Percentiles rank a stretch among this genome's conserved stretches.
These are phyloP conservation scores for Aureobasidium lini DNA, from an alignment of 2,329 filamentous ascomycete genomes.

Conservation along the genomic window DNA sequence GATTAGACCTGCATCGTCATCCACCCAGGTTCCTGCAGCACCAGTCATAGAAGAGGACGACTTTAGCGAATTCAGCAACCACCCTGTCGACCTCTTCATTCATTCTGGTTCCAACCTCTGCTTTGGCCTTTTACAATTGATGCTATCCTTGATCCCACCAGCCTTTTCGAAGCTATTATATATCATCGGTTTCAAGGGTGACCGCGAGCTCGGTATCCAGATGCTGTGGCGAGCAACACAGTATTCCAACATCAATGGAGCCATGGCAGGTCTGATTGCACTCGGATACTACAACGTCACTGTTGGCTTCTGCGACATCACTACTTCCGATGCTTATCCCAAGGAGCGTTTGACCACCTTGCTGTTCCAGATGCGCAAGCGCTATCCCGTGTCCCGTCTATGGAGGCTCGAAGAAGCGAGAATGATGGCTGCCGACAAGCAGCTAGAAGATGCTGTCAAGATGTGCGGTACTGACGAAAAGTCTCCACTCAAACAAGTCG, in stretches of 20 bases:
- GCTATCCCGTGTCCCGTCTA: slow-evolving; percentile 74
- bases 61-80: slow-evolving; percentile 55
- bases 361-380: slow-evolving; percentile 63
- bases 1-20: not conserved
- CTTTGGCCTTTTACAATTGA: slow-evolving; percentile 74
- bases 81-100: slow-evolving; percentile 78
- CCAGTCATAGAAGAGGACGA: slow-evolving; percentile 44
- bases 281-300: slow-evolving; percentile 85
- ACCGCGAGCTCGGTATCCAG: slow-evolving; percentile 70
- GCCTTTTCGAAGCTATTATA: slow-evolving; percentile 80
- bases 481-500: slow-evolving; percentile 78
- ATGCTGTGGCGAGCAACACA: slow-evolving; percentile 88
- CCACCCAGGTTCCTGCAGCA: not conserved
- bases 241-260: slow-evolving; percentile 83
- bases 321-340: slow-evolving; percentile 63
- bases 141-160: slow-evolving; percentile 90
- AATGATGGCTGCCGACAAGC: slow-evolving; percentile 59
- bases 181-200: slow-evolving; percentile 85
- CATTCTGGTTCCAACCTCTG: slow-evolving; percentile 85
- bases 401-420: slow-evolving; percentile 87
- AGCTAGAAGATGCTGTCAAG: slow-evolving; percentile 60
- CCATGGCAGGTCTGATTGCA: slow-evolving; percentile 72
- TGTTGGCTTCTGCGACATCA: slow-evolving; percentile 79
- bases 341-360: slow-evolving; percentile 58
- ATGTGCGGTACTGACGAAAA: slow-evolving; percentile 38